These are phyloP conservation scores for Acanthamoeba healyi DNA, from an alignment of 208 protist genomes.

Conservation along the genomic window DNA sequence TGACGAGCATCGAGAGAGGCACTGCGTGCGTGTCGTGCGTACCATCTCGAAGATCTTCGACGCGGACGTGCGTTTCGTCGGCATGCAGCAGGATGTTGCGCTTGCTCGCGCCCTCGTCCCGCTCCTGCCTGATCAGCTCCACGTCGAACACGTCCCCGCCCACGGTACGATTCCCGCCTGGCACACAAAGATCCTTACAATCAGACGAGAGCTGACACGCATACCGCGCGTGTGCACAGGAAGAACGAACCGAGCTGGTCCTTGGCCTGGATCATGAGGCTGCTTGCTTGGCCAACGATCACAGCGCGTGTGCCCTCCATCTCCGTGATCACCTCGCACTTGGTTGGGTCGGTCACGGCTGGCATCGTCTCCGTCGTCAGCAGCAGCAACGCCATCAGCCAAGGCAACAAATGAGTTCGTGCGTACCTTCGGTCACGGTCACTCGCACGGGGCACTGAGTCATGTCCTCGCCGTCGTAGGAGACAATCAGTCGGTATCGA, in stretches of 20 bases:
- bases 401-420: background rate
- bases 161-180: background rate
- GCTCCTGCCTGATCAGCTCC: slow-evolving; percentile 23
- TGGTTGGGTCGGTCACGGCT: slow-evolving; percentile 19
- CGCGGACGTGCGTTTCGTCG: background rate
- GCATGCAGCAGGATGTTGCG: background rate
- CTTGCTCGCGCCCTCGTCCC: slow-evolving; percentile 15
- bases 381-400: background rate
- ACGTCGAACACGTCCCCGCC: slow-evolving; percentile 36
- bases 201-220: background rate
- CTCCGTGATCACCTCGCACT: slow-evolving; percentile 4
- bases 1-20: no score
- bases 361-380: background rate
- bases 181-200: background rate
- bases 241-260: background rate
- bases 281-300: background rate
- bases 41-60: slow-evolving; percentile 40
- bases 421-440: slow-evolving; percentile 3
- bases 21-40: background rate
- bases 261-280: slow-evolving; percentile 1
- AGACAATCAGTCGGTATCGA: background rate
- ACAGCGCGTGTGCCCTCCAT: background rate
- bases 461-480: background rate
- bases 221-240: background rate
- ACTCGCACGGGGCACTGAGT: background rate